Conservation (phyloP, 345 rosid genomes). For the Cochlearia excelsa region DNA sequence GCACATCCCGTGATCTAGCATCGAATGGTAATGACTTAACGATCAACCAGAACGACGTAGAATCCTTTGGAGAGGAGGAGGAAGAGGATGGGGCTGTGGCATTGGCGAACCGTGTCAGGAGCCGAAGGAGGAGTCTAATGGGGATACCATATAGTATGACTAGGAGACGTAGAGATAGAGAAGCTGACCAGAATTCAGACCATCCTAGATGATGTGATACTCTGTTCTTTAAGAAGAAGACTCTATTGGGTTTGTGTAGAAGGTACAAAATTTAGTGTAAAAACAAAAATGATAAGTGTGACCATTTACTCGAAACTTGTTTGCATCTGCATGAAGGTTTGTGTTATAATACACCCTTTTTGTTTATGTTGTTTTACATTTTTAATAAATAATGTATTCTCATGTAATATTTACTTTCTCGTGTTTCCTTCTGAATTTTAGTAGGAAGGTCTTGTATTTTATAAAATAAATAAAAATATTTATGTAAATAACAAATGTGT, state of each 20-base stretch:
- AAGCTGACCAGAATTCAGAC: constrained; percentile 24
- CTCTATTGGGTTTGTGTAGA: constrained; percentile 17
- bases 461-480: too few relatives aligned
- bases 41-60: constrained; percentile 10
- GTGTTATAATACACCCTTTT: too few relatives aligned
- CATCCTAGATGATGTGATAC: constrained; percentile 18
- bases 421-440: too few relatives aligned
- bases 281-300: not conserved
- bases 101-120: constrained; percentile 1
- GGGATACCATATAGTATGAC: constrained; percentile 15
- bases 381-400: too few relatives aligned
- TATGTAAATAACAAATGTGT: too few relatives aligned
- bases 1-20: not conserved
- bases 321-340: too few relatives aligned
- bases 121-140: constrained; percentile 7
- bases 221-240: not conserved
- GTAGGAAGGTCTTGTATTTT: too few relatives aligned
- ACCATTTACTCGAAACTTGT: too few relatives aligned
- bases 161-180: constrained; percentile 20
- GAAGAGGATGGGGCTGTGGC: constrained; percentile 13
- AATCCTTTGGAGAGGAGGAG: constrained; percentile 2
- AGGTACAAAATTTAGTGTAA: constrained; percentile 15
- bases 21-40: not conserved
- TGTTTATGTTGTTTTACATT: too few relatives aligned
- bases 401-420: too few relatives aligned